phyloP scores from a whole-genome alignment of 1,284 basidiomycete species.

The Mycena sp. region DNA sequence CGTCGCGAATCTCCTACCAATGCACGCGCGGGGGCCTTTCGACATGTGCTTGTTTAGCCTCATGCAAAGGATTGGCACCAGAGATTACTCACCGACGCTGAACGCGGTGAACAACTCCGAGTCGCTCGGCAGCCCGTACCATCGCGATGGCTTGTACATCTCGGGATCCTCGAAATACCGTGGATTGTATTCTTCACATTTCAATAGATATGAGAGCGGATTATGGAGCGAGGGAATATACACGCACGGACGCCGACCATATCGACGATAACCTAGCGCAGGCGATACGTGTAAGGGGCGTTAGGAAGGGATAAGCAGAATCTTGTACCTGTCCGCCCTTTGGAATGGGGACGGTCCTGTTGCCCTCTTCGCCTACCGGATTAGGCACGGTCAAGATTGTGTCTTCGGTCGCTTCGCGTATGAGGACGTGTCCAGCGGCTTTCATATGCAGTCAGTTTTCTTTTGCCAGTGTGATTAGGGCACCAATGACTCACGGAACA shows the following conservation, averaged over 20 bases:
- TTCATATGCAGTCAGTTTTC: too few relatives aligned
- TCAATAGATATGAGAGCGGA: constrained; percentile 9
- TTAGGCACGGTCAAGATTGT: not conserved
- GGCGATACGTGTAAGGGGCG: not conserved
- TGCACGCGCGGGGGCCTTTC: constrained; percentile 62
- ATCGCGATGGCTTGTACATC: constrained; percentile 49
- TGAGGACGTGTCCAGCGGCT: constrained; percentile 19
- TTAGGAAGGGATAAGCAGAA: not conserved
- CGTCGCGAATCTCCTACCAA: constrained; percentile 64
- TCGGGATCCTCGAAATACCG: constrained; percentile 51
- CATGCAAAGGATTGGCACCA: not conserved
- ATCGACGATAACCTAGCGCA: constrained; percentile 53
- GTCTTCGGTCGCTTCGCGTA: constrained; percentile 22
- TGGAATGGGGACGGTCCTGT: constrained; percentile 29
- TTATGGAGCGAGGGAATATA: not conserved
- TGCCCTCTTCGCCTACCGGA: constrained; percentile 23
- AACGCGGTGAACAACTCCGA: constrained; percentile 56
- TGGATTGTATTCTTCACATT: constrained; percentile 47
- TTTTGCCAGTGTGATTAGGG: too few relatives aligned
- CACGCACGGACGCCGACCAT: constrained; percentile 61
- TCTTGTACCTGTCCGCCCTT: constrained; percentile 41
- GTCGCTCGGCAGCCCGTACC: constrained; percentile 42
- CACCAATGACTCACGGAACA: constrained; percentile 52
- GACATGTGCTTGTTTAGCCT: too few relatives aligned
- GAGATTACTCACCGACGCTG: constrained; percentile 50